Conservation (phyloP, 202 grass and related monocot genomes). For the Carex sylvatica region DNA sequence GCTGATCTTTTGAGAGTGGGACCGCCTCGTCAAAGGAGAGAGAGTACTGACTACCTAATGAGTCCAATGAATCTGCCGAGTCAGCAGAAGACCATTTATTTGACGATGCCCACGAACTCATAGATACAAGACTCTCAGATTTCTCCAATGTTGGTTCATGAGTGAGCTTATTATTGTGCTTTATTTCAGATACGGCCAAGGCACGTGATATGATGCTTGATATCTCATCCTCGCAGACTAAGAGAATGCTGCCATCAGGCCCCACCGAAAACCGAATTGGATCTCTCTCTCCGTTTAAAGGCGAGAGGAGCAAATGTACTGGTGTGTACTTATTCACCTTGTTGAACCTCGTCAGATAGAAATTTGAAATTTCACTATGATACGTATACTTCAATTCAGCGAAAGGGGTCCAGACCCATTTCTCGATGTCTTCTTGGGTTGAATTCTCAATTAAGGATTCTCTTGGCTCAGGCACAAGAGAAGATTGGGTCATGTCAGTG, state of each 20-base stretch:
- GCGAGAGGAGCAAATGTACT: conserved; percentile 28
- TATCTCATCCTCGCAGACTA: conserved; percentile 73
- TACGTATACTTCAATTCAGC: conserved; percentile 31
- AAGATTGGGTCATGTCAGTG: conserved; percentile 43
- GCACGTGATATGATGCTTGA: conserved; percentile 92
- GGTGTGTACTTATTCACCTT: conserved; percentile 38
- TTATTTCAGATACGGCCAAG: conserved; percentile 55
- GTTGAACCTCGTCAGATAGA: conserved; percentile 23
- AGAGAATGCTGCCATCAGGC: conserved; percentile 60
- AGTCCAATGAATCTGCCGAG: conserved; percentile 49
- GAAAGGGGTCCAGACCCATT: conserved; percentile 36
- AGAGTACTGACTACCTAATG: conserved; percentile 34
- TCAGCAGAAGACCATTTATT: conserved; percentile 56
- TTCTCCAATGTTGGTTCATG: conserved; percentile 47
- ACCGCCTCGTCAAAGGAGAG: conserved; percentile 59
- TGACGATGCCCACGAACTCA: conserved; percentile 44
- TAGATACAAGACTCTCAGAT: conserved; percentile 59
- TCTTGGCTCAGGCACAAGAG: conserved; percentile 31
- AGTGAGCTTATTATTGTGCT: conserved; percentile 38
- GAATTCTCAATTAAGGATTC: conserved; percentile 3
- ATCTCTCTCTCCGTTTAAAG: conserved; percentile 30
- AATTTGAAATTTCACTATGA: conserved; percentile 30
- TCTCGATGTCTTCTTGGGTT: not conserved
- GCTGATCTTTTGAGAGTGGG: conserved; percentile 43
- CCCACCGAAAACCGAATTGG: conserved; percentile 55